Percentiles rank a stretch among this genome's conserved stretches.
These are phyloP conservation scores for Vigna reflexopilosa DNA, from an alignment of 306 rosid species.

Conservation along the genomic window DNA sequence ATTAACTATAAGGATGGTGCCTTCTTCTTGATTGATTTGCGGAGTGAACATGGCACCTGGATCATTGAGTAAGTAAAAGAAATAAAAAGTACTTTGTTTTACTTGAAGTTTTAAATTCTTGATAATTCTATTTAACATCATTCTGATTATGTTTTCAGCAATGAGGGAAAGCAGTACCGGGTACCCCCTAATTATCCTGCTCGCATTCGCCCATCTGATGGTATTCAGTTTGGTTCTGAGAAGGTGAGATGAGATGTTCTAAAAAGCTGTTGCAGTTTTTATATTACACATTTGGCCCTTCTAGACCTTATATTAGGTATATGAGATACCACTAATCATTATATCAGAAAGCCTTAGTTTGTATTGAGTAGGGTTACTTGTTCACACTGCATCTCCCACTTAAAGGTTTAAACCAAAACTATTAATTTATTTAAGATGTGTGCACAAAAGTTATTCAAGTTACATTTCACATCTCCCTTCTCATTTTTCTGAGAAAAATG, in stretches of 20 bases:
- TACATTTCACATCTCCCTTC: not conserved
- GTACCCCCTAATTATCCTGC: constrained; percentile 69
- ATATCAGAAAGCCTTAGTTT: not conserved
- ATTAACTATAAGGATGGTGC: constrained; percentile 76
- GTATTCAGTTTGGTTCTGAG: constrained; percentile 71
- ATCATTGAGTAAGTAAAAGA: constrained; percentile 68
- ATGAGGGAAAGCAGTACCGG: constrained; percentile 63
- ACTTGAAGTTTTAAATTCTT: not conserved
- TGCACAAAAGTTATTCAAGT: not conserved
- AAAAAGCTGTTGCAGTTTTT: not conserved
- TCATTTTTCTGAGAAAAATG: not conserved
- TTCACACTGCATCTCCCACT: not conserved
- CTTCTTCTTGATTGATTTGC: constrained; percentile 74
- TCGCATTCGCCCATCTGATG: constrained; percentile 66
- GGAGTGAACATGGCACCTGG: constrained; percentile 80
- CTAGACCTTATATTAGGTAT: constrained; percentile 1
- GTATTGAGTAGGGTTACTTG: not conserved
- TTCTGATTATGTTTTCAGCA: constrained; percentile 52
- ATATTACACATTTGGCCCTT: constrained; percentile 17
- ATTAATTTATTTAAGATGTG: not conserved
- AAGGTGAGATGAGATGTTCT: constrained; percentile 50
- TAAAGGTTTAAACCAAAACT: not conserved
- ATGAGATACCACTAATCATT: constrained; percentile 2
- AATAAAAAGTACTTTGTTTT: not conserved
- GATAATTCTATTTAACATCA: not conserved